Evolutionary conservation across 2,329 filamentous ascomycete species (phyloP).

Genomic region (Waltergamsia citrina): DNA sequence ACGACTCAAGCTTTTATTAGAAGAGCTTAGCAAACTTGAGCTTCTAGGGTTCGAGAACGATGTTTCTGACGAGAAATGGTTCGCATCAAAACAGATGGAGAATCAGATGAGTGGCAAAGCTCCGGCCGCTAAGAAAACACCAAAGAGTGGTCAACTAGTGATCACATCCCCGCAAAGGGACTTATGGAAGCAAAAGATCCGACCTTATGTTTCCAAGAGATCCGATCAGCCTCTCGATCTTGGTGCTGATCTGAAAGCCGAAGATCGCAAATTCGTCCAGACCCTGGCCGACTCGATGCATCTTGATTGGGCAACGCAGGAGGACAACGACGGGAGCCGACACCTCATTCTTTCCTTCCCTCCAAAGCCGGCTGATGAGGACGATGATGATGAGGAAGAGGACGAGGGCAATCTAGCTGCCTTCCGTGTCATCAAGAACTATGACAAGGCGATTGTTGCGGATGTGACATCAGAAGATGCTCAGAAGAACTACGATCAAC

Average conservation of each 20-base stretch:
- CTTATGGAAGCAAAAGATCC: constrained; percentile 70
- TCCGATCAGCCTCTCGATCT: constrained; percentile 61
- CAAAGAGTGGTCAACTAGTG: constrained; percentile 51
- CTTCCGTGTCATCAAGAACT: constrained; percentile 75
- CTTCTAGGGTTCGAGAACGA: constrained; percentile 89
- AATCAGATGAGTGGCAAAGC: constrained; percentile 50
- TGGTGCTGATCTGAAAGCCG: constrained; percentile 61
- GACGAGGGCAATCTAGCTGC: constrained; percentile 84
- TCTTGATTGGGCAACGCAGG: constrained; percentile 47
- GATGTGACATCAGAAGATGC: constrained; percentile 74
- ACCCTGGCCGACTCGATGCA: constrained; percentile 62
- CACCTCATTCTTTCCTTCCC: constrained; percentile 43
- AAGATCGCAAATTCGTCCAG: constrained; percentile 88
- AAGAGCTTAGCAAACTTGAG: constrained; percentile 82
- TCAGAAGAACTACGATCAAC: constrained; percentile 66
- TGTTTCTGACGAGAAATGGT: constrained; percentile 81
- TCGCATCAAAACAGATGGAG: constrained; percentile 73
- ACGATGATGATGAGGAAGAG: constrained; percentile 43
- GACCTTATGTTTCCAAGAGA: constrained; percentile 70
- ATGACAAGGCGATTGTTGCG: constrained; percentile 80
- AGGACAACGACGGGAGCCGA: constrained; percentile 45
- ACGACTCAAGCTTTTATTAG: constrained; percentile 66
- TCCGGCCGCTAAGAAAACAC: constrained; percentile 32
- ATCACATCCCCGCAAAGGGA: constrained; percentile 75
- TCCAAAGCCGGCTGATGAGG: constrained; percentile 37